Base-by-base conservation (phyloP, 2,329 filamentous ascomycete genomes). In the Didymellaceae sp. region DNA sequence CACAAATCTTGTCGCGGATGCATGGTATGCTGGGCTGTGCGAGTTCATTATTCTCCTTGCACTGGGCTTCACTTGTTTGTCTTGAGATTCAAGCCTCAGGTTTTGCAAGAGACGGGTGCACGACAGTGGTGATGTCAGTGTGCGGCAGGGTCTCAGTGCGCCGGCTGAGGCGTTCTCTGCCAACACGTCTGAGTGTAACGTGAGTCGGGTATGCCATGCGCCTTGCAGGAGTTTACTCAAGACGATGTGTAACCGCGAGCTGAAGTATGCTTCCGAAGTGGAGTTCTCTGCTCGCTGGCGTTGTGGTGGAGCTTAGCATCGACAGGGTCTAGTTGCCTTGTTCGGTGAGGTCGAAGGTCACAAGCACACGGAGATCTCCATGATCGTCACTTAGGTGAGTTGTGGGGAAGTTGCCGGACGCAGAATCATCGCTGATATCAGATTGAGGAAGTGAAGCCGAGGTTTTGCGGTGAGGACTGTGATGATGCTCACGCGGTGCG, bases 91-190 rank as follows among this genome's bases (percentile, higher is more conserved):
- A 22, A 33, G 39, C 40, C 38, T 33, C 8, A 18, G 26, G 26
- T 20, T 45, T 9, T 11, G 26, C 16, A 16, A 9, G 13, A n/a
- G n/a, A n/a, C n/a, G n/a, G n/a, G n/a, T n/a, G n/a, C n/a, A 21
- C 26, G 14, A 11, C 17, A 30, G 24, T 21, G 25, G 45, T 45
- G 42, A 45, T 45, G 48, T 45, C 30, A 37, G 35, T 45, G 48
- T 40, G 41, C 24, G 22, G 26, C 31, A 48, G 42, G 48, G 41
- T 45, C 41, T 46, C 42, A 33, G 18, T 24, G 38, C 48, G 48
- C 48, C 48, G 48, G 48, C 25, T 46, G 42, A 52, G 48, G 48
- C 48, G 34, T 42, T 22, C 45, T 38, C 11, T 14, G 25, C 24
- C 31, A 32, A 31, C 34, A 35, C 14, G 20, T n/a, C 17, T 14